These are phyloP conservation scores for Zygosaccharomyces kombuchaensis DNA, from an alignment of 805 yeast species.

Conservation along the genomic window DNA sequence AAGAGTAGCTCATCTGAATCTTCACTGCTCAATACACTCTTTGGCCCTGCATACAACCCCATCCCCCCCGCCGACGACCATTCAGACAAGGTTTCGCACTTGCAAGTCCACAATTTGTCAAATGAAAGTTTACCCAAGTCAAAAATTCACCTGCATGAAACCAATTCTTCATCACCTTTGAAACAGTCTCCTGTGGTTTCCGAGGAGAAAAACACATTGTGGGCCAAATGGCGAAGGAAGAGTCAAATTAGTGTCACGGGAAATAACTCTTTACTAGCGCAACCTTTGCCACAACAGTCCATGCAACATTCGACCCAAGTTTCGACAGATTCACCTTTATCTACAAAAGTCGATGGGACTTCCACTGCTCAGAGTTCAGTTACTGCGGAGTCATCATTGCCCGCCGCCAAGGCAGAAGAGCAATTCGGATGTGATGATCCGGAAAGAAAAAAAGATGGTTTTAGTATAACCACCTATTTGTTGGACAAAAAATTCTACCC, in stretches of 20 bases:
- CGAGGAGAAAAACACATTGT: conserved; percentile 28
- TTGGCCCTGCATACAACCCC: conserved; percentile 31
- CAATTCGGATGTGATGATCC: background rate
- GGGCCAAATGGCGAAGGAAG: conserved; percentile 31
- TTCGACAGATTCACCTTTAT: conserved; percentile 7
- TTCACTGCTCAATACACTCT: conserved; percentile 38
- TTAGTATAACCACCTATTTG: conserved; percentile 13
- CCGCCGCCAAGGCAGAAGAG: background rate
- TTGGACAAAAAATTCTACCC: conserved; percentile 41
- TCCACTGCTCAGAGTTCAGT: conserved; percentile 11
- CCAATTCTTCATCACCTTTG: conserved; percentile 12
- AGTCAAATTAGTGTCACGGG: conserved; percentile 18
- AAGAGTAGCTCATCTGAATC: conserved; percentile 61
- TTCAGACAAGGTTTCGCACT: conserved; percentile 2
- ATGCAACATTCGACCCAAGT: conserved; percentile 8
- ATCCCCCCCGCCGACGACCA: conserved; percentile 6
- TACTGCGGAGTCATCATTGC: background rate
- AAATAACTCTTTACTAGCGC: background rate
- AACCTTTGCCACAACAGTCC: background rate
- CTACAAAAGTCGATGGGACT: conserved; percentile 7
- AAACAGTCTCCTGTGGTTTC: conserved; percentile 12
- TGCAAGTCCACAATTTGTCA: conserved; percentile 13
- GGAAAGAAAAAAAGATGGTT: conserved; percentile 1
- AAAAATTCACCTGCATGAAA: conserved; percentile 12
- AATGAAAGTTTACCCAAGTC: conserved; percentile 17